Evolutionary conservation across 2,329 filamentous ascomycete species (phyloP), one percentile per base, ranked within the genome.

Genomic region (Penicillium sp.): DNA sequence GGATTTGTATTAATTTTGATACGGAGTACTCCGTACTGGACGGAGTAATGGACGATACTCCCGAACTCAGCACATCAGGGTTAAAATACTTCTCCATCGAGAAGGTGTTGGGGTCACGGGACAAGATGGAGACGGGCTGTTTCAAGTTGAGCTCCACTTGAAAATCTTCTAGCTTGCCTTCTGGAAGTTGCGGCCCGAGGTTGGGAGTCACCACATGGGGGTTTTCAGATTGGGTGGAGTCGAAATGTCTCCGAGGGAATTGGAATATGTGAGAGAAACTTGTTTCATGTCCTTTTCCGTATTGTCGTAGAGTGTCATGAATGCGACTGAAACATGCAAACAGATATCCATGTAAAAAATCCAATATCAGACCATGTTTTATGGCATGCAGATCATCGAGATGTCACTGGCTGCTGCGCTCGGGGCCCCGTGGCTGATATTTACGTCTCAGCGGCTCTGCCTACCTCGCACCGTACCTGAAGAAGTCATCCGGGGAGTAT

Each of bases 111-210:
- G 36, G 47, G 36, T 57, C 45, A 58, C 52, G 54, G 44, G 58
- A 54, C 50, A 30, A 53, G 44, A 52, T 25, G 53, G 48, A 46
- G 36, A 44, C 55, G 41, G 57, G 43, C 40, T 60, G 58, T 61
- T 56, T 60, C 58, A 56, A 38, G 38, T 26, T 14, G 19, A 38
- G 52, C 36, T 61, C 52, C 61, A 62, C 61, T 37, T 19, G 30
- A 22, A 16, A 40, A 42, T 48, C 56, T 61, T 61, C 59, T 56
- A 58, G 51, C 46, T 25, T 40, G 41, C 35, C 53, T 62, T 58
- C 61, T 61, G 57, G 61, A 61, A 61, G 53, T 43, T 42, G 25
- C 48, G 50, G 53, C 50, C 61, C 59, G 61, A 60, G 59, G 57
- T 58, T 30, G 40, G 33, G n/a, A 44, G 28, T 9, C 40, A 50